Conservation (phyloP, 176 grass and related monocot genomes). For the Poa annua region DNA sequence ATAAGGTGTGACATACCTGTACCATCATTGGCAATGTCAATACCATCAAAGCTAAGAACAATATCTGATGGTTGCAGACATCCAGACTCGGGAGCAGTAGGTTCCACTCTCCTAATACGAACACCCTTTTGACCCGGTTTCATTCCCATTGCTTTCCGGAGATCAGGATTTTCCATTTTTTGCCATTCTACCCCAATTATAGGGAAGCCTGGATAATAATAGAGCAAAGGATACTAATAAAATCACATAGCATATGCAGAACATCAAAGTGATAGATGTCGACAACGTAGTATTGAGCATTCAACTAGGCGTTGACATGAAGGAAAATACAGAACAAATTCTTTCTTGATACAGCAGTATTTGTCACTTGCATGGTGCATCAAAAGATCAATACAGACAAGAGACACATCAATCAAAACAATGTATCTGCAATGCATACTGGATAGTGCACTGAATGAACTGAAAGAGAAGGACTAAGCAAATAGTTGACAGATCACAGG, state of each 20-base stretch:
- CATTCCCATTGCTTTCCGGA: slow-evolving; percentile 98
- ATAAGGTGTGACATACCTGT: slow-evolving; percentile 53
- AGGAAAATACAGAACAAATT: not conserved
- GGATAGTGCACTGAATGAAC: not conserved
- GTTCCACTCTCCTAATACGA: slow-evolving; percentile 88
- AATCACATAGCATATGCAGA: not conserved
- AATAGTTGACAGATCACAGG: not conserved
- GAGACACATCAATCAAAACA: not conserved
- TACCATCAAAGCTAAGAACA: slow-evolving; percentile 90
- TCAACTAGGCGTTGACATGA: not conserved
- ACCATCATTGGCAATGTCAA: slow-evolving; percentile 96
- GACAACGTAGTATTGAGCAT: not conserved
- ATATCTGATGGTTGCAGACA: slow-evolving; percentile 89
- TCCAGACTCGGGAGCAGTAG: slow-evolving; percentile 83
- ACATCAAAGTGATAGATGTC: not conserved
- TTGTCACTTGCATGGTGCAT: not conserved
- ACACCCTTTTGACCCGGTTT: slow-evolving; percentile 89
- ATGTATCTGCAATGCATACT: not conserved
- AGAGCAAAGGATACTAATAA: slow-evolving; percentile 20
- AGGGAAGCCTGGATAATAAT: slow-evolving; percentile 71
- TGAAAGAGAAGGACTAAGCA: slow-evolving; percentile 24
- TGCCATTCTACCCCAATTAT: slow-evolving; percentile 97
- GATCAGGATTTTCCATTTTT: slow-evolving; percentile 99
- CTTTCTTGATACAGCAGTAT: not conserved
- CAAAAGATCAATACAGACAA: slow-evolving; percentile 25